phyloP scores from a whole-genome alignment of 495 filamentous ascomycete genomes.

The Lepraria neglecta region DNA sequence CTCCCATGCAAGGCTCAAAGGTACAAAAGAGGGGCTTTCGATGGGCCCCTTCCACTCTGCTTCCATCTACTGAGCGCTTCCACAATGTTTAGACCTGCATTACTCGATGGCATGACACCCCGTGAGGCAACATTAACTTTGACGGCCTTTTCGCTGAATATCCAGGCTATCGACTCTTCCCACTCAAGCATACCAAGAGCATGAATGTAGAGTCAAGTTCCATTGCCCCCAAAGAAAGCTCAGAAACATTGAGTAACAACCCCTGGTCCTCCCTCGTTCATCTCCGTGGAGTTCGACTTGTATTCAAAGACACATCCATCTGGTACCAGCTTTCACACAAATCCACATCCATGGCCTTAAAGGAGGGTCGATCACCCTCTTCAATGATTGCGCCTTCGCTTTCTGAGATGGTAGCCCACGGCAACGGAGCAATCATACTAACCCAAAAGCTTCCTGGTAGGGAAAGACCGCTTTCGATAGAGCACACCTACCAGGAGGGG shows the following conservation, averaged over 20 bases:
- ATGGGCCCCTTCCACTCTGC: constrained; percentile 19
- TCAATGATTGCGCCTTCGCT: neutral
- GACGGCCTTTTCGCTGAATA: constrained; percentile 10
- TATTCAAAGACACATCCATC: neutral
- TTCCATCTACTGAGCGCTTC: neutral
- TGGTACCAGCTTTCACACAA: neutral
- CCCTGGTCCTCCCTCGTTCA: neutral
- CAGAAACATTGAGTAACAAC: neutral
- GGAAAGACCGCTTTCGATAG: neutral
- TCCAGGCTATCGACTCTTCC: neutral
- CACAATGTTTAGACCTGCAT: neutral
- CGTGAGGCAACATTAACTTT: neutral
- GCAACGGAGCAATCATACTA: neutral
- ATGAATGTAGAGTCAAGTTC: neutral
- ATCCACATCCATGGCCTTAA: neutral
- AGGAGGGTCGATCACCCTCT: neutral
- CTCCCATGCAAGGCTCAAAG: constrained; percentile 14
- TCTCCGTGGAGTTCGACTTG: neutral
- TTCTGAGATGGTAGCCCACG: neutral
- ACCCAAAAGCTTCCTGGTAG: neutral
- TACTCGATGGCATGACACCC: neutral
- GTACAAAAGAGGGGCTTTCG: constrained; percentile 9
- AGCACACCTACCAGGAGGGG: neutral
- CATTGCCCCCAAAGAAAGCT: neutral
- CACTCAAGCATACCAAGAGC: neutral